Percentiles rank a stretch among this genome's conserved stretches.
These are phyloP conservation scores for Claviceps humidiphila DNA, from an alignment of 2,329 filamentous ascomycete species.

Conservation along the genomic window DNA sequence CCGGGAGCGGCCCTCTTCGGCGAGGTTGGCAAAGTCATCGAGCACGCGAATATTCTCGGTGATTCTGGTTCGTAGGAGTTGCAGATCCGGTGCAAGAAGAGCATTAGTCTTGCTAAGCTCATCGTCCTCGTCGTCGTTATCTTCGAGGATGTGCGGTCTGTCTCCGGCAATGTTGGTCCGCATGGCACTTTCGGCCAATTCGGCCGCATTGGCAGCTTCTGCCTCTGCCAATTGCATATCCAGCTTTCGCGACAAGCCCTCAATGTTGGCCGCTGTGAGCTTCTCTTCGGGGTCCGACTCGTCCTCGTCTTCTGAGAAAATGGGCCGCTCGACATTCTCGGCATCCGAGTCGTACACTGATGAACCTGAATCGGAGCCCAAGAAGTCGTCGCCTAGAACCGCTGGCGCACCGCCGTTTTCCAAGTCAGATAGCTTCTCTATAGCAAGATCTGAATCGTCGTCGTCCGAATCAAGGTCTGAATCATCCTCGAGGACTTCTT, in stretches of 20 bases:
- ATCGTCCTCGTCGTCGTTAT: conserved; percentile 45
- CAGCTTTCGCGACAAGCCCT: conserved; percentile 72
- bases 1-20: conserved; percentile 67
- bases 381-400: conserved; percentile 44
- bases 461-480: conserved; percentile 29
- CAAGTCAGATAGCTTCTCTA: conserved; percentile 24
- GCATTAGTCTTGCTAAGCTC: conserved; percentile 44
- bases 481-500: conserved; percentile 12
- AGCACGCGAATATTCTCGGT: conserved; percentile 87
- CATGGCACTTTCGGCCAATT: conserved; percentile 71
- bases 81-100: conserved; percentile 74
- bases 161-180: conserved; percentile 89
- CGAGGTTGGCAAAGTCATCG: conserved; percentile 72
- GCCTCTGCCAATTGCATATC: conserved; percentile 67
- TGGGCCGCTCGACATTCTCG: conserved; percentile 39
- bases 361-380: conserved; percentile 39
- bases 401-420: conserved; percentile 23
- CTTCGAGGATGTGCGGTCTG: conserved; percentile 52
- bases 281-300: conserved; percentile 79
- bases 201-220: conserved; percentile 69
- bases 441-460: conserved; percentile 34
- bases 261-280: conserved; percentile 92
- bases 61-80: conserved; percentile 76
- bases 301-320: conserved; percentile 94
- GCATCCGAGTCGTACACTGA: conserved; percentile 62